Percentiles rank a stretch among this genome's conserved stretches.
Evolutionary conservation across 352 stramenopile species (phyloP).

Genomic region (Pythium chondricola): DNA sequence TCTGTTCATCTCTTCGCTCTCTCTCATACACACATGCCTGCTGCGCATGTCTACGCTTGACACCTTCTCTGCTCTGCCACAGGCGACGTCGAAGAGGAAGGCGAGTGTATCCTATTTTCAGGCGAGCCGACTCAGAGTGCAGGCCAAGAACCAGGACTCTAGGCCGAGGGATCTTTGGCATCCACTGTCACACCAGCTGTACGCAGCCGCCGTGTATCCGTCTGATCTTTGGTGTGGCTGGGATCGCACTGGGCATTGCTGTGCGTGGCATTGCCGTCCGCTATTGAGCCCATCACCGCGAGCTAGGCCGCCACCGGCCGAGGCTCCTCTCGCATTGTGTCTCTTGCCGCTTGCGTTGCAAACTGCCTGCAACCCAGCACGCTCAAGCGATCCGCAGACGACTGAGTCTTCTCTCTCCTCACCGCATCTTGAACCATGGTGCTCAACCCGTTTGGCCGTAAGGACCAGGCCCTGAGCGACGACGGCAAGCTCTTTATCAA

Average conservation of each 20-base stretch:
- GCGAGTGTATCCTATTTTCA: slow-evolving; percentile 13
- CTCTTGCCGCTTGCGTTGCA: slow-evolving; percentile 13
- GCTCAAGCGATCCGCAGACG: neutral
- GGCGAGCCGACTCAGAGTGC: neutral
- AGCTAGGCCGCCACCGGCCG: too few relatives aligned
- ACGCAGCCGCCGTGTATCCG: neutral
- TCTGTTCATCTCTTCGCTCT: neutral
- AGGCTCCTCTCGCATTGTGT: too few relatives aligned
- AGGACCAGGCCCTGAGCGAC: slow-evolving; percentile 62
- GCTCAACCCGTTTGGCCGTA: slow-evolving; percentile 72
- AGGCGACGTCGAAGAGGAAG: too few relatives aligned
- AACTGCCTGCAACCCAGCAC: neutral
- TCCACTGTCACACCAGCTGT: too few relatives aligned
- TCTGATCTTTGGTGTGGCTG: neutral
- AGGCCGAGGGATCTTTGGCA: slow-evolving; percentile 12
- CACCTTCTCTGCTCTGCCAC: too few relatives aligned
- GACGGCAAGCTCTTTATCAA: slow-evolving; percentile 81
- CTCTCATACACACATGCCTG: too few relatives aligned
- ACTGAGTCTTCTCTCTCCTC: neutral
- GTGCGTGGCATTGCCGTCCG: neutral
- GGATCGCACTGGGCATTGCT: neutral
- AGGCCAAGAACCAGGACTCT: slow-evolving; percentile 19
- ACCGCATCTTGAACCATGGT: slow-evolving; percentile 36
- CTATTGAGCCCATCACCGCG: too few relatives aligned
- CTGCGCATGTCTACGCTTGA: too few relatives aligned